Base-by-base conservation (phyloP, 352 stramenopile species). In the Bremia lactucae region DNA sequence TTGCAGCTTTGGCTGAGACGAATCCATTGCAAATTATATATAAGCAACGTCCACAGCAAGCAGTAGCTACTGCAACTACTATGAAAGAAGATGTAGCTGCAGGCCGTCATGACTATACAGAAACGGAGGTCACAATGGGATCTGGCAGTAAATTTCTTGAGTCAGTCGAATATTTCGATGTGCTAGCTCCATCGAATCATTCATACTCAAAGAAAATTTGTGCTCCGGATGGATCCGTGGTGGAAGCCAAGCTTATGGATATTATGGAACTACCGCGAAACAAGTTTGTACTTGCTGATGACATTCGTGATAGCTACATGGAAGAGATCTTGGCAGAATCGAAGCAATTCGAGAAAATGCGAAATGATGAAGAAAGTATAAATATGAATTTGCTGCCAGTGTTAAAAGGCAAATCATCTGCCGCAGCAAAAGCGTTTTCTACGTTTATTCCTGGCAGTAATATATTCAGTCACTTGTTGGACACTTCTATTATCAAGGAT, bases 11-110 rank as follows among this genome's bases (percentile, higher is more conserved):
- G 3, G 44, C 41, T 25, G 43, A 65, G 31, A 55, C 50, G 23
- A 46, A 72, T 29, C 80, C 77, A 22, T 55, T 88, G 21, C 80
- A 92, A 55, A 49, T 92, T 39, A 84, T 92, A 18, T 92, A 87
- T 50, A 89, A 89, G 49, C 80, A 89, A 36, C 72, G 80, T 19
- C 74, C 75, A 16, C 75, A 88, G 31, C 55, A 74, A 38, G 36
- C 49, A 49, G 47, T 53, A 7, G 38, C 52, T 19, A 43, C 38
- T 8, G 33, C 25, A 16, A 46, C 41, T 31, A 64, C 49, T 5
- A n/a, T 44, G n/a, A 54, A 52, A 22, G 45, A 42, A 22, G 55
- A 67, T 25, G 25, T 69, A 28, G 66, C 66, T 59, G 29, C 49
- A 9, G 39, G 26, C 21, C 36, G 49, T 13, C 39, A 24, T n/a